Evolutionary conservation across 2,329 filamentous ascomycete genomes (phyloP).

Genomic region (Diaporthe sp.): DNA sequence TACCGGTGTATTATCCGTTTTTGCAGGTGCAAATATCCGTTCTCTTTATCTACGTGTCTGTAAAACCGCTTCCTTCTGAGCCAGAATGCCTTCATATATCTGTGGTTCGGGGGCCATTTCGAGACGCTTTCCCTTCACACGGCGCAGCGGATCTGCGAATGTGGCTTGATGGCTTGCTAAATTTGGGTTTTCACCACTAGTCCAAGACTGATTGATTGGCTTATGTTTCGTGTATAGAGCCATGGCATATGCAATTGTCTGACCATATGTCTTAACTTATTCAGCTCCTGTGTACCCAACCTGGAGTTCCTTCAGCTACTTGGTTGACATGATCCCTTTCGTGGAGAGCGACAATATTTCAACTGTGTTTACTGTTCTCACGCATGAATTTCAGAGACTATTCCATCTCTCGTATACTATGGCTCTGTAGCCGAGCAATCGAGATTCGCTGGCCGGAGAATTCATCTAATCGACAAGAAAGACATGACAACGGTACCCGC

Average conservation of each 20-base stretch:
- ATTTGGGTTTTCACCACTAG: background rate
- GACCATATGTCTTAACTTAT: background rate
- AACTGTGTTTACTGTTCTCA: background rate
- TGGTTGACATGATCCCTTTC: background rate
- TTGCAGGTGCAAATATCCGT: too few species aligned
- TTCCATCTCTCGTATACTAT: background rate
- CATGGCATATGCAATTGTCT: background rate
- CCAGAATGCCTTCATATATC: too few species aligned
- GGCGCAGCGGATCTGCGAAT: background rate
- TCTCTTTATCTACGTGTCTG: too few species aligned
- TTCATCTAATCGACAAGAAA: background rate
- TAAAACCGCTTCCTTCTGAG: too few species aligned
- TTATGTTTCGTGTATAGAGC: background rate
- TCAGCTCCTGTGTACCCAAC: background rate
- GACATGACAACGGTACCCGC: background rate
- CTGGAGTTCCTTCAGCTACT: background rate
- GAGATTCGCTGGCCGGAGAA: background rate
- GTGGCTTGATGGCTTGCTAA: background rate
- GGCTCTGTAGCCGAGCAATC: background rate
- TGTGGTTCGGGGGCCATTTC: background rate
- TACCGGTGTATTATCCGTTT: too few species aligned
- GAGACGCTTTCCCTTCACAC: background rate
- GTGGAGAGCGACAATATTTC: background rate
- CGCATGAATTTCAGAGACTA: background rate
- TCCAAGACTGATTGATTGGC: background rate